These are phyloP conservation scores for Gossypium rotundifolium DNA, from an alignment of 345 rosid species.

Conservation along the genomic window DNA sequence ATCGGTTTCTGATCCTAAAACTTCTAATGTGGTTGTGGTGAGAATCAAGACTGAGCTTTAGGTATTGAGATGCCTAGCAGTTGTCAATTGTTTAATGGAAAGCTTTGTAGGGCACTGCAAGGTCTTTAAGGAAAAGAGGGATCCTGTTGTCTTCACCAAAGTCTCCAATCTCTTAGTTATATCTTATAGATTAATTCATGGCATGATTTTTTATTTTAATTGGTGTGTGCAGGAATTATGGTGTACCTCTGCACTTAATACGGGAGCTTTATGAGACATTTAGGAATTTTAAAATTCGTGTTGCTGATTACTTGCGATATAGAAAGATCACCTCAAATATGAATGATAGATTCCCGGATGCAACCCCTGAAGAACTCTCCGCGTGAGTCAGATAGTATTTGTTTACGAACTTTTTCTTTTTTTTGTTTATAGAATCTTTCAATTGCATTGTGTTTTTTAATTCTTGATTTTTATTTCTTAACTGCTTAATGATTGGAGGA, in stretches of 20 bases:
- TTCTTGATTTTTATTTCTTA: conserved; percentile 17
- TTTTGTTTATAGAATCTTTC: neutral
- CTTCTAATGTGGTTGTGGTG: neutral
- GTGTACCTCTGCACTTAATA: conserved; percentile 86
- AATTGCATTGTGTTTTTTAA: conserved; percentile 1
- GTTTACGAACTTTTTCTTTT: neutral
- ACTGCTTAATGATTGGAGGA: conserved; percentile 22
- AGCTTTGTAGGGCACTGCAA: neutral
- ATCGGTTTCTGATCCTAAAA: neutral
- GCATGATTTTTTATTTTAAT: neutral
- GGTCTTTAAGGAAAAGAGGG: neutral
- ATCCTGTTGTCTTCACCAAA: neutral
- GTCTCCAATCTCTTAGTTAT: neutral
- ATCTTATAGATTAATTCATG: neutral
- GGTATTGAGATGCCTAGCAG: neutral
- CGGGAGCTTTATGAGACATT: conserved; percentile 96
- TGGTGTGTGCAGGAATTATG: conserved; percentile 70
- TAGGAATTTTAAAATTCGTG: conserved; percentile 83
- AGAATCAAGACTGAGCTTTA: neutral
- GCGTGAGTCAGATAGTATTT: conserved; percentile 42
- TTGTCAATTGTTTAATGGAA: neutral
- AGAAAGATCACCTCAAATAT: conserved; percentile 93
- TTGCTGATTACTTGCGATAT: conserved; percentile 88
- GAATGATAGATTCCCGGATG: conserved; percentile 95
- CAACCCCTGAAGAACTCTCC: conserved; percentile 79